phyloP scores from a whole-genome alignment of 768 basidiomycete genomes.

The Leucocoprinus sp. region DNA sequence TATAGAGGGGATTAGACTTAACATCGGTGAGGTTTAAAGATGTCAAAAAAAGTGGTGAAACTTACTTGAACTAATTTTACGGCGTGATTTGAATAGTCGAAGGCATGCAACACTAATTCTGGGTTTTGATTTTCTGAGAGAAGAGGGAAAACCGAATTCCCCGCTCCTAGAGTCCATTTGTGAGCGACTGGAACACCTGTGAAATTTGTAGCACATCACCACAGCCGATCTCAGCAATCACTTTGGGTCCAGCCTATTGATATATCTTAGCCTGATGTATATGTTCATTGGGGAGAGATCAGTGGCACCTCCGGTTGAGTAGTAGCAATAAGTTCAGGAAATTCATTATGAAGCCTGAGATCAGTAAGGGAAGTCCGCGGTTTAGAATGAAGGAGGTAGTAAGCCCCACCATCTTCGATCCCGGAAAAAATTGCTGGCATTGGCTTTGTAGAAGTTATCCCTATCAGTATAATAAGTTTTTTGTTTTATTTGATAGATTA shows the following conservation, averaged over 20 bases:
- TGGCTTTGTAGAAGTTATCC: slow-evolving; percentile 90
- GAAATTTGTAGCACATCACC: slow-evolving; percentile 38
- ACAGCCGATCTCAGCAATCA: slow-evolving; percentile 86
- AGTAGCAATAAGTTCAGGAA: slow-evolving; percentile 75
- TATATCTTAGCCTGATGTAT: slow-evolving; percentile 10
- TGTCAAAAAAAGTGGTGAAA: not conserved
- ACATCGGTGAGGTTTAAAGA: not conserved
- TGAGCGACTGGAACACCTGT: not conserved
- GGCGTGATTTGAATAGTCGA: slow-evolving; percentile 87
- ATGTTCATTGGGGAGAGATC: not conserved
- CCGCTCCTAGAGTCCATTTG: slow-evolving; percentile 55
- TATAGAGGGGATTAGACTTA: slow-evolving; percentile 69
- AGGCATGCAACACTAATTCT: slow-evolving; percentile 63
- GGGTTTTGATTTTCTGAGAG: slow-evolving; percentile 80
- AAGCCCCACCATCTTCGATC: slow-evolving; percentile 73
- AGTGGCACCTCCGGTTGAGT: slow-evolving; percentile 55
- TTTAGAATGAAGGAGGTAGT: not conserved
- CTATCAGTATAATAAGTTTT: slow-evolving; percentile 33
- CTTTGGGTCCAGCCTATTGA: slow-evolving; percentile 66
- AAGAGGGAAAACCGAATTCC: slow-evolving; percentile 91
- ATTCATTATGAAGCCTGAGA: slow-evolving; percentile 83
- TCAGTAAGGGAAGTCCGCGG: slow-evolving; percentile 6
- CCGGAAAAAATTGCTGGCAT: slow-evolving; percentile 85
- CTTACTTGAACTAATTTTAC: slow-evolving; percentile 82
- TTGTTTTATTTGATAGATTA: not conserved